Conservation (phyloP, 768 basidiomycete species). For the Boletus speciosus region DNA sequence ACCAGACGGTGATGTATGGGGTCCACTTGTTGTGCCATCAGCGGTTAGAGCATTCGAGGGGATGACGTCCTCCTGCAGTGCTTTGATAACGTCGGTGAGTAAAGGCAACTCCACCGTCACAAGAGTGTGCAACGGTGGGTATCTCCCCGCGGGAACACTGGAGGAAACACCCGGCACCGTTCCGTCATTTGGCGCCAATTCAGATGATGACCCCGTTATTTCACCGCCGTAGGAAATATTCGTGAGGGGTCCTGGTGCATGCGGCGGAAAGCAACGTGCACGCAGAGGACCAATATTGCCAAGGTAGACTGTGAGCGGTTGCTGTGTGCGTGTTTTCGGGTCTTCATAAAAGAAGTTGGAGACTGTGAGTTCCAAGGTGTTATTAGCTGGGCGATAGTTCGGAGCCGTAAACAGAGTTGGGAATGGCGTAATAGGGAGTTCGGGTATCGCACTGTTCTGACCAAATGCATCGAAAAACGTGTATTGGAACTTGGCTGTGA, state of each 20-base stretch:
- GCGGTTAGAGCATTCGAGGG: constrained; percentile 35
- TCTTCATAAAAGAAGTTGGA: constrained; percentile 87
- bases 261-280: constrained; percentile 72
- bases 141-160: constrained; percentile 43
- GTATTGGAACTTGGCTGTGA: constrained; percentile 85
- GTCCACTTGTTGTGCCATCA: constrained; percentile 37
- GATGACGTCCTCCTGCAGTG: constrained; percentile 68
- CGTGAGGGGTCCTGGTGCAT: constrained; percentile 65
- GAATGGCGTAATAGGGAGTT: constrained; percentile 83
- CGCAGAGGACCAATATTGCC: constrained; percentile 85
- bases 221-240: constrained; percentile 56
- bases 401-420: constrained; percentile 84
- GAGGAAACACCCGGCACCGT: constrained; percentile 15
- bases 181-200: constrained; percentile 29
- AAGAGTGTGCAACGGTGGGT: constrained; percentile 66
- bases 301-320: constrained; percentile 84
- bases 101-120: constrained; percentile 86
- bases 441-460: constrained; percentile 71
- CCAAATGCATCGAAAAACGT: constrained; percentile 91
- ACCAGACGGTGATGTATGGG: constrained; percentile 31
- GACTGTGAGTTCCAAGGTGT: constrained; percentile 79
- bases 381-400: constrained; percentile 62
- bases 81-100: constrained; percentile 69
- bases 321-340: constrained; percentile 56
- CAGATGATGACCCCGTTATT: constrained; percentile 37